A percentile compares a stretch with the other conserved stretches of the same genome.
Evolutionary conservation across 352 stramenopile genomes (phyloP).

Genomic region (Elongisporangium prolatum): DNA sequence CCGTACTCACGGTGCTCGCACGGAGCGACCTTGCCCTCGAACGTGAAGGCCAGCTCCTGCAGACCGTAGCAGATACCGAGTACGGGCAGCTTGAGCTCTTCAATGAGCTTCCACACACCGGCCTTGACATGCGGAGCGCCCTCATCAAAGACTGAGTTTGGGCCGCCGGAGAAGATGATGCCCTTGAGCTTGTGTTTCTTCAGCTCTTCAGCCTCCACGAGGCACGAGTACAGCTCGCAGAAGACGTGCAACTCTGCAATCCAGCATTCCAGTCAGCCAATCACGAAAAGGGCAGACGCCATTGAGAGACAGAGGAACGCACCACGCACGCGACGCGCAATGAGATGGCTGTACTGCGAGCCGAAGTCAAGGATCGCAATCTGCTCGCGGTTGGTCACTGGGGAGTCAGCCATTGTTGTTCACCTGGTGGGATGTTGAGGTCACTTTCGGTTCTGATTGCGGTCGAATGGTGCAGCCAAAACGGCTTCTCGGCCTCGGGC

Average conservation of each 20-base stretch:
- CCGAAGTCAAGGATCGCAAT: conserved; percentile 99
- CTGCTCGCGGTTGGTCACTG: conserved; percentile 90
- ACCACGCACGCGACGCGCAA: conserved; percentile 95
- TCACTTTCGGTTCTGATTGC: conserved; percentile 24
- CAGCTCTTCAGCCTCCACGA: conserved; percentile 92
- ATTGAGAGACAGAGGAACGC: conserved; percentile 6
- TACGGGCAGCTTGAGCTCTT: conserved; percentile 94
- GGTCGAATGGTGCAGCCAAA: conserved; percentile 14
- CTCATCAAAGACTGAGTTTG: conserved; percentile 96
- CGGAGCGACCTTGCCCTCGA: conserved; percentile 92
- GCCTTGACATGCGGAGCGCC: conserved; percentile 92
- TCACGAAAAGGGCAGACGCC: conserved; percentile 5
- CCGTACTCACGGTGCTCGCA: conserved; percentile 97
- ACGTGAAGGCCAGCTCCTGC: conserved; percentile 94
- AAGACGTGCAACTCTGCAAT: conserved; percentile 95
- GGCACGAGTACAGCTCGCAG: conserved; percentile 99
- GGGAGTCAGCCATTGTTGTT: conserved; percentile 61
- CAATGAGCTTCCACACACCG: conserved; percentile 96
- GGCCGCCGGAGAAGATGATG: conserved; percentile 98
- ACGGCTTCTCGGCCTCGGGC: conserved; percentile 1
- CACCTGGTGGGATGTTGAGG: conserved; percentile 13
- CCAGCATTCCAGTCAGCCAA: conserved; percentile 3
- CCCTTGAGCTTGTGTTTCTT: conserved; percentile 92
- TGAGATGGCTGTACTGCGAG: conserved; percentile 99
- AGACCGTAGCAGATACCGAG: conserved; percentile 98